Conservation (phyloP, 176 grass and related monocot genomes). For the Rhynchospora tenuis region DNA sequence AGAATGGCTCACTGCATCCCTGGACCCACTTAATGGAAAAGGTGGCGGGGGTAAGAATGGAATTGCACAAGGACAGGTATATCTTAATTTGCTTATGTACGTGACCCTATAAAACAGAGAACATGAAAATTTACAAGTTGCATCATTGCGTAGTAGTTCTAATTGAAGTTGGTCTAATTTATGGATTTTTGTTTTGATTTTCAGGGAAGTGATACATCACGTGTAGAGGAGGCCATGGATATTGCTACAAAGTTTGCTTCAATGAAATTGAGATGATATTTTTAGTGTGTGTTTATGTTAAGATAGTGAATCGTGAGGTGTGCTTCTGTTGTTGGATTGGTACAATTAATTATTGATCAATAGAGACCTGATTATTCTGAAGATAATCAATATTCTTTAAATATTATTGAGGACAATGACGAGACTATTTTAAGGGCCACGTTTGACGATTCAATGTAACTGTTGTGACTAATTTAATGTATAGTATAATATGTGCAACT, state of each 20-base stretch:
- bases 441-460: background rate
- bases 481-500: no score
- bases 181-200: background rate
- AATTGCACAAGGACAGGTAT: slow-evolving; percentile 81
- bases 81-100: background rate
- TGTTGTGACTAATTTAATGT: background rate
- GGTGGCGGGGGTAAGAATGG: slow-evolving; percentile 91
- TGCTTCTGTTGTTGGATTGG: background rate
- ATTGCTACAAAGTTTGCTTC: slow-evolving; percentile 62
- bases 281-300: background rate
- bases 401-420: background rate
- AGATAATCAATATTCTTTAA: background rate
- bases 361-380: slow-evolving; percentile 3
- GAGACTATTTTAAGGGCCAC: background rate
- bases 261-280: slow-evolving; percentile 54
- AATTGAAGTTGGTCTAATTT: background rate
- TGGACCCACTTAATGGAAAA: slow-evolving; percentile 72
- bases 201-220: slow-evolving; percentile 67
- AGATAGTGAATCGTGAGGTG: background rate
- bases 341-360: slow-evolving; percentile 1
- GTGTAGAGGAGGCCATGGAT: slow-evolving; percentile 67
- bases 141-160: background rate
- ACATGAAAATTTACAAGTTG: background rate
- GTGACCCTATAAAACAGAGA: background rate
- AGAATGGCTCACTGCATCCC: slow-evolving; percentile 76